phyloP scores from a whole-genome alignment of 495 filamentous ascomycete genomes.

The Cercophora samala region DNA sequence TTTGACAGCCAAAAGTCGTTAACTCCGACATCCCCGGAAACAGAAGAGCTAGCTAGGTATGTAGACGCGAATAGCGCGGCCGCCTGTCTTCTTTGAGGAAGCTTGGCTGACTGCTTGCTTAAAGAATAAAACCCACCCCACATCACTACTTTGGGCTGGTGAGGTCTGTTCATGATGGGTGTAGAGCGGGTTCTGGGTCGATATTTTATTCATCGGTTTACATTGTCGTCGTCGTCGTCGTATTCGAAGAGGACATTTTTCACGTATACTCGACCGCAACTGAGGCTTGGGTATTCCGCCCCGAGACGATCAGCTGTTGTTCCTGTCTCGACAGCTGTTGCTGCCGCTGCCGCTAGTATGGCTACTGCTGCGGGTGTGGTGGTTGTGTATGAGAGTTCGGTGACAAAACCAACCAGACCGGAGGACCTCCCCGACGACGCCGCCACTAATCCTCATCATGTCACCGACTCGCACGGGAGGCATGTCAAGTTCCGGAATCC shows the following conservation, averaged over 20 bases:
- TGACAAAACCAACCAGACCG: slow-evolving; percentile 26
- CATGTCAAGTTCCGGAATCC: slow-evolving; percentile 37
- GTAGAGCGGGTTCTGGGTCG: neutral
- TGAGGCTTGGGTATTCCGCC: neutral
- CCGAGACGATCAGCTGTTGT: neutral
- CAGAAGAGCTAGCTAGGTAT: too few relatives aligned
- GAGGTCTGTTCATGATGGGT: neutral
- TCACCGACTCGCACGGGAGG: slow-evolving; percentile 34
- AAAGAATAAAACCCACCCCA: neutral
- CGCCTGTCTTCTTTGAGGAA: neutral
- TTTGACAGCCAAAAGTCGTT: neutral
- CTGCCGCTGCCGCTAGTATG: neutral
- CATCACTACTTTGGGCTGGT: neutral
- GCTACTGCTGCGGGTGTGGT: slow-evolving; percentile 5
- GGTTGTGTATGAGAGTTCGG: slow-evolving; percentile 17
- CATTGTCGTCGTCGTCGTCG: neutral
- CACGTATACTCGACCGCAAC: neutral
- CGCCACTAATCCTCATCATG: slow-evolving; percentile 30
- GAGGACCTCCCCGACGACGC: slow-evolving; percentile 28
- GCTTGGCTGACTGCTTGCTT: neutral
- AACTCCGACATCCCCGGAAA: neutral
- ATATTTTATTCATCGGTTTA: neutral
- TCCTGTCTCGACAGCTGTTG: slow-evolving; percentile 15
- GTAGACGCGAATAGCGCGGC: neutral
- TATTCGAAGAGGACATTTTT: neutral